Evolutionary conservation across 2,329 filamentous ascomycete species (phyloP).

Genomic region (Trichoderma cornu-damae): DNA sequence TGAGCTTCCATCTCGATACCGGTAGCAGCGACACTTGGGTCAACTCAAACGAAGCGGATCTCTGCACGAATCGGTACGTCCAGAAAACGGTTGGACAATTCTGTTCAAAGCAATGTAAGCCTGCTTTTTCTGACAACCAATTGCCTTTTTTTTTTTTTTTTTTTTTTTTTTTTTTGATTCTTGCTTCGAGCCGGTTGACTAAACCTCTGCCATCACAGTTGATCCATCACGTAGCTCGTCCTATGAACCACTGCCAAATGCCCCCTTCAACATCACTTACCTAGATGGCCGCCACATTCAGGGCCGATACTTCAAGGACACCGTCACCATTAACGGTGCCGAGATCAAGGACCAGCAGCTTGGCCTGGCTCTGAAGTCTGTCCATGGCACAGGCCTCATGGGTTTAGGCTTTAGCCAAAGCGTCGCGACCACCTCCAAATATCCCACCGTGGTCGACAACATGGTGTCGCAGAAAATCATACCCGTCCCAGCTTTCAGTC

Average conservation of each 20-base stretch:
- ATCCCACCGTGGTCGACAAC: slow-evolving; percentile 58
- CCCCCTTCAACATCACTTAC: slow-evolving; percentile 60
- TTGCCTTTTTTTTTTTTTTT: too few relatives aligned
- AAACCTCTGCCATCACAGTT: slow-evolving; percentile 23
- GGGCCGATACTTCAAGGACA: slow-evolving; percentile 56
- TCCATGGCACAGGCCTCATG: slow-evolving; percentile 51
- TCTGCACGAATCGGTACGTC: slow-evolving; percentile 47
- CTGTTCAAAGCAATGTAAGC: slow-evolving; percentile 25
- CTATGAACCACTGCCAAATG: slow-evolving; percentile 40
- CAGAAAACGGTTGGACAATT: slow-evolving; percentile 35
- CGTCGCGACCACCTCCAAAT: slow-evolving; percentile 40
- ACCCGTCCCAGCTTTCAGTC: slow-evolving; percentile 59
- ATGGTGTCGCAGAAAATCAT: slow-evolving; percentile 60
- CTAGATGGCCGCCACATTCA: slow-evolving; percentile 51
- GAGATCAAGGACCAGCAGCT: slow-evolving; percentile 49
- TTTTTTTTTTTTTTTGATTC: too few relatives aligned
- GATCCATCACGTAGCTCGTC: slow-evolving; percentile 45
- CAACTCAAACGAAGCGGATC: slow-evolving; percentile 50
- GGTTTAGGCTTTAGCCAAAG: slow-evolving; percentile 53
- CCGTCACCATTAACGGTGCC: slow-evolving; percentile 46
- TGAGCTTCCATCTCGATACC: slow-evolving; percentile 55
- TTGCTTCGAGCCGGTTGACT: not conserved
- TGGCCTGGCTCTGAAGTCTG: slow-evolving; percentile 47
- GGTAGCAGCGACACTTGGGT: slow-evolving; percentile 61
- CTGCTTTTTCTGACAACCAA: not conserved